These are phyloP conservation scores for Nakazawaea ambrosiae DNA, from an alignment of 805 yeast genomes.

Conservation along the genomic window DNA sequence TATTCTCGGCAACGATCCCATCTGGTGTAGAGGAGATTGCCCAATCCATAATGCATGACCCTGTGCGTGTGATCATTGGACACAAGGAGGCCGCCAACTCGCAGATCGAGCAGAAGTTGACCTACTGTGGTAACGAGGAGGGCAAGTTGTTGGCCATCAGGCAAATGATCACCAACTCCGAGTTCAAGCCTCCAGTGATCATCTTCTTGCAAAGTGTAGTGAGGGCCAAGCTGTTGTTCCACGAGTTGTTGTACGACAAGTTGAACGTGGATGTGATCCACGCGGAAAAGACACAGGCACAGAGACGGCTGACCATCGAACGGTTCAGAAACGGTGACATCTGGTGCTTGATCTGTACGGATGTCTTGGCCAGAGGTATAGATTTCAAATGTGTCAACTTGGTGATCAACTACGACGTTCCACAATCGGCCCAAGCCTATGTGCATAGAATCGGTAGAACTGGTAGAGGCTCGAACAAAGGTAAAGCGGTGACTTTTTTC, in stretches of 20 bases:
- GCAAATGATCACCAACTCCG: conserved; percentile 78
- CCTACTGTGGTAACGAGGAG: conserved; percentile 87
- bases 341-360: conserved; percentile 96
- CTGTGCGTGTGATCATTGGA: conserved; percentile 83
- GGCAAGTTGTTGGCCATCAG: conserved; percentile 92
- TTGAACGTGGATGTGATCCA: conserved; percentile 93
- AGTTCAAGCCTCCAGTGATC: conserved; percentile 86
- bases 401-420: conserved; percentile 95
- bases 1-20: conserved; percentile 95
- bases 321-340: conserved; percentile 83
- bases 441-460: conserved; percentile 99
- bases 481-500: conserved; percentile 86
- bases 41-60: conserved; percentile 73
- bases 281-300: conserved; percentile 85
- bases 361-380: conserved; percentile 92
- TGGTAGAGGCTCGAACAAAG: conserved; percentile 87
- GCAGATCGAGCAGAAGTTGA: conserved; percentile 73
- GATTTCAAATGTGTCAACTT: conserved; percentile 94
- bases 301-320: conserved; percentile 79
- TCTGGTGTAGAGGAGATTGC: conserved; percentile 90
- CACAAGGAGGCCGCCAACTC: conserved; percentile 89
- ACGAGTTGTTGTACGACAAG: conserved; percentile 86
- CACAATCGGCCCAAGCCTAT: conserved; percentile 87
- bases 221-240: conserved; percentile 92
- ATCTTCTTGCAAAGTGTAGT: conserved; percentile 87